Evolutionary conservation across 805 yeast genomes (phyloP).

Genomic region (Yamadazyma nakazawae): DNA sequence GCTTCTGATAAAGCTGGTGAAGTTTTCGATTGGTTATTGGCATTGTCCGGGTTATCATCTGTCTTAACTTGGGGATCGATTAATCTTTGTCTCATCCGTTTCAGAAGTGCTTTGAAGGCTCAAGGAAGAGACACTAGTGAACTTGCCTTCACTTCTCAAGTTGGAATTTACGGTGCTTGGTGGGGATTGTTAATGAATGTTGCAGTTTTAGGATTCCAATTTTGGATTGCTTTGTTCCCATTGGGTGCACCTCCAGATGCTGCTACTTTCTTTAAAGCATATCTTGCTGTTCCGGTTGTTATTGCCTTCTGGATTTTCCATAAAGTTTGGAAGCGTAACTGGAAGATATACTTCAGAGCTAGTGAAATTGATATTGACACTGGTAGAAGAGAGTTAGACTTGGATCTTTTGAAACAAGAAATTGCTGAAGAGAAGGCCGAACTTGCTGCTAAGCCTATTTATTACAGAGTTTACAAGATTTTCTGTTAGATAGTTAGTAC

Average conservation of each 20-base stretch:
- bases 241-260: constrained; percentile 47
- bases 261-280: constrained; percentile 57
- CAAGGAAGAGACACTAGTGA: constrained; percentile 73
- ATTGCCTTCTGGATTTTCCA: constrained; percentile 55
- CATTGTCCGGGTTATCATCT: constrained; percentile 48
- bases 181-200: constrained; percentile 58
- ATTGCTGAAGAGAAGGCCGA: constrained; percentile 37
- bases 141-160: constrained; percentile 61
- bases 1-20: constrained; percentile 39
- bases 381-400: constrained; percentile 38
- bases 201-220: constrained; percentile 67
- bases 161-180: constrained; percentile 65
- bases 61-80: constrained; percentile 51
- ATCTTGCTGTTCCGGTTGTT: constrained; percentile 62
- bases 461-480: constrained; percentile 29
- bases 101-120: constrained; percentile 55
- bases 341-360: constrained; percentile 28
- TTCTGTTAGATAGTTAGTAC: constrained; percentile 34
- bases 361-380: constrained; percentile 35
- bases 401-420: constrained; percentile 38
- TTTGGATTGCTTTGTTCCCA: constrained; percentile 82
- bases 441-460: constrained; percentile 31
- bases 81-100: constrained; percentile 41
- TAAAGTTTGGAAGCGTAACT: constrained; percentile 48
- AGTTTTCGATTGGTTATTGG: constrained; percentile 47